Base-by-base conservation (phyloP, 208 protist species). In the Tetramitus jugosus region DNA sequence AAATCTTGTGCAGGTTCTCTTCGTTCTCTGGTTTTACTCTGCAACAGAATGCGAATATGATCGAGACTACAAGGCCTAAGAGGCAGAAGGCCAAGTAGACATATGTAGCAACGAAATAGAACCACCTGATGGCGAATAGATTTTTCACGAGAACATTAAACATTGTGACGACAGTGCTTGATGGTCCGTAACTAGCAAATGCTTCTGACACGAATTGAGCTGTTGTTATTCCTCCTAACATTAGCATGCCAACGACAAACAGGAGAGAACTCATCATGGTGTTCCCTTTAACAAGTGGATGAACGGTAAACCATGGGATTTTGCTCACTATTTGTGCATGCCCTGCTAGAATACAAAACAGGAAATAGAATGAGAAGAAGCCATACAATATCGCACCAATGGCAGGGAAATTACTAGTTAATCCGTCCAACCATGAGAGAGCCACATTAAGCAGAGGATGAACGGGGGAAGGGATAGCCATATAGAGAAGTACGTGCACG, bases 261-360 rank as follows among this genome's bases (percentile, higher is more conserved):
- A 90, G 53, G 45, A 90, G 82, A 43, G 87, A 84, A 72, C 89
- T 90, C 87, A 90, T 90, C 84, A 90, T 86, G 23, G 87, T 90
- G 31, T 76, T 81, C 29, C 82, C 83, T 23, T 88, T 68, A 17
- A 60, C 78, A 49, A 60, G 39, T 64, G 60, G 56, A 37, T 71
- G 65, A 49, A 71, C 35, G 23, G 65, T 7, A 33, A 71, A n/a
- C 39, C 43, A 49, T n/a, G 65, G 65, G n/a, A n/a, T n/a, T n/a
- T n/a, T n/a, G n/a, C n/a, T n/a, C 26, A 71, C 14, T 71, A 17
- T 49, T 4, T 29, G 26, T 14, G 65, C 35, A 33, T 49, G 31
- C 33, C 86, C 86, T 43, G 85, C 83, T 62, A 88, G 42, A 1
- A 75, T 37, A 31, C 78, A 79, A 31, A 85, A 76, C 2, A 88